phyloP scores from a whole-genome alignment of 176 grass and related monocot species.

The Oryza rufipogon region DNA sequence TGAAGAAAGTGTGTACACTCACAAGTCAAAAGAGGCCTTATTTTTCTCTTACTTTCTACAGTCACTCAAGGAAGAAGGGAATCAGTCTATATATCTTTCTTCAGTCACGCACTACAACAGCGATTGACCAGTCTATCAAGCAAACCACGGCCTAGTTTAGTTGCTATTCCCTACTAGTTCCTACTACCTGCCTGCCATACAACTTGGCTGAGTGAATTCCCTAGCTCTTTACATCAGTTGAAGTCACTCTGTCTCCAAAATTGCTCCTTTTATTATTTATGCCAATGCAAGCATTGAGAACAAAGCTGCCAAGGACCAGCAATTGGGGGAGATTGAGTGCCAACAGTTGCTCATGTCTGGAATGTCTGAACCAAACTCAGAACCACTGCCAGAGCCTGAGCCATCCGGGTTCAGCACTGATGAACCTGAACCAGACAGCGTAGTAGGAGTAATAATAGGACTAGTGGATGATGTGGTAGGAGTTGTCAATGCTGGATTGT shows the following conservation, averaged over 20 bases:
- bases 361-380: constrained; percentile 47
- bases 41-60: not conserved
- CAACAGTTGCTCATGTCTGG: constrained; percentile 19
- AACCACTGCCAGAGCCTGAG: constrained; percentile 35
- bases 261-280: constrained; percentile 21
- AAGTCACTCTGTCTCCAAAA: not conserved
- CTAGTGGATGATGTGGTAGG: constrained; percentile 35
- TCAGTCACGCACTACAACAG: not conserved
- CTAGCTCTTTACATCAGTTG: constrained; percentile 15
- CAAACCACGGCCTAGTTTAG: not conserved
- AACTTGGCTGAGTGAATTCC: not conserved
- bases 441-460: constrained; percentile 27
- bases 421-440: constrained; percentile 46
- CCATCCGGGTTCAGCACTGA: constrained; percentile 57
- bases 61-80: not conserved
- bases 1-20: not conserved
- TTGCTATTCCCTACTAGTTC: constrained; percentile 18
- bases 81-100: too few relatives aligned
- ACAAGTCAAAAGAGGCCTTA: not conserved
- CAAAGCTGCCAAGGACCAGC: constrained; percentile 33
- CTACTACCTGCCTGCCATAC: not conserved
- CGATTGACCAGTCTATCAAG: constrained; percentile 2
- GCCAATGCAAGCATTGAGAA: constrained; percentile 35
- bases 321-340: constrained; percentile 10
- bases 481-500: constrained; percentile 43